Base-by-base conservation (phyloP, 2,329 filamentous ascomycete genomes). In the Orbilia quercus region DNA sequence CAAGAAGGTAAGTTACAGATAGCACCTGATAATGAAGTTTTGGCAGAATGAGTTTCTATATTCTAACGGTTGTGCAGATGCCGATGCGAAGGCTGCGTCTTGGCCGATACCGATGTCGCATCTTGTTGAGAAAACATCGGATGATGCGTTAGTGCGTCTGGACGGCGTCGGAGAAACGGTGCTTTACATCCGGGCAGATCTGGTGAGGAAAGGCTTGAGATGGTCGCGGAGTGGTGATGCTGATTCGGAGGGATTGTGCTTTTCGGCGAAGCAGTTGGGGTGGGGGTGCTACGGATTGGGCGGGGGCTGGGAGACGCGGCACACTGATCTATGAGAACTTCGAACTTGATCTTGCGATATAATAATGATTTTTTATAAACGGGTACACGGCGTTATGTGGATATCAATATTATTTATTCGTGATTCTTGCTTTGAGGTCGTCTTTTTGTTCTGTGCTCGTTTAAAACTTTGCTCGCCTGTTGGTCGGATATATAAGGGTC, bases 61-160 rank as follows among this genome's bases (percentile, higher is more conserved):
- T 28, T 16, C 53, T 53, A 60, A 58, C 54, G 3, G 9, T 23
- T 34, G 3, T 7, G 5, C 31, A 59, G 53, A 45, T 59, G 2
- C 20, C 48, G 20, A 25, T 16, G 20, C 53, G 22, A 59, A 53
- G 2, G 7, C 54, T 14, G 25, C 4, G 4, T n/a, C 45, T 7
- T 67, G 44, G 63, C 63, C 63, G 6, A 47, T 40, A 25, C 63
- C 63, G 25, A 67, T 67, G 63, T 59, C 63, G 28, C 63, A 67
- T 12, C 48, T 67, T 40, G 22, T 59, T 11, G 45, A 38, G 34
- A 47, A 54, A 6, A 59, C 63, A 2, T 59, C 53, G 9, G 53
- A 59, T 45, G 47, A 54, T 36, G 20, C 44, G 31, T 53, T 67
- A 47, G 63, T 67, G 23, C 63, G 53, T 0, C n/a, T 67, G 18